Evolutionary conservation across 768 basidiomycete species (phyloP), one percentile per base, ranked within the genome.

Genomic region (Termitomyces sp.): DNA sequence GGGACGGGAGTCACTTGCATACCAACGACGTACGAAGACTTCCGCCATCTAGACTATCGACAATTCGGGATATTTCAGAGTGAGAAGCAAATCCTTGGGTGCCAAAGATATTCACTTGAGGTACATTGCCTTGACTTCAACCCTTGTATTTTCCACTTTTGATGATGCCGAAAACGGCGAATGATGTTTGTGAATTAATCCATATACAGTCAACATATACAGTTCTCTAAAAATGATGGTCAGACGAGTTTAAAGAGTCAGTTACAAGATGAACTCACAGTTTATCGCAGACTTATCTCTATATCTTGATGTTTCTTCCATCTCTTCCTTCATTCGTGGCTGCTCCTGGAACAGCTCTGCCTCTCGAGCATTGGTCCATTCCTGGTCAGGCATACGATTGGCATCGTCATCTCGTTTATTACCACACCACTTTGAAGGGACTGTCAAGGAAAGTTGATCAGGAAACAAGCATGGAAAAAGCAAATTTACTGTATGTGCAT

Each of bases 401-500:
- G 27, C 31, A 18, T 63, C 52, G 24, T 45, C 33, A 31, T 52
- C 33, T 37, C 8, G 27, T 24, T 46, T 55, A 37, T 58, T 58
- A n/a, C 55, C 48, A 37, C 59, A 63, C 62, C 62, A 63, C n/a
- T 55, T 60, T 3, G 62, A 60, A n/a, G 62, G 62, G 18, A 63
- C 62, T 63, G 24, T 13, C 37, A 11, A 9, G 13, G n/a, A 1
- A 48, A 15, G 30, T 53, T 16, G 13, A 22, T 20, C 24, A 30
- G 18, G 18, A 20, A 24, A 20, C 15, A 27, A 34, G 1, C 36
- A 33, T 8, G 5, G 30, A 42, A 13, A 45, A 24, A 31, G 44
- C 6, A 31, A 33, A 48, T 50, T 33, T 50, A 63, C 62, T 58
- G n/a, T 63, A 63, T 11, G 57, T 58, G 33, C 62, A 60, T 27